phyloP scores from a whole-genome alignment of 225 moss, liverwort and hornwort species.

The Pseudoscleropodium purum region DNA sequence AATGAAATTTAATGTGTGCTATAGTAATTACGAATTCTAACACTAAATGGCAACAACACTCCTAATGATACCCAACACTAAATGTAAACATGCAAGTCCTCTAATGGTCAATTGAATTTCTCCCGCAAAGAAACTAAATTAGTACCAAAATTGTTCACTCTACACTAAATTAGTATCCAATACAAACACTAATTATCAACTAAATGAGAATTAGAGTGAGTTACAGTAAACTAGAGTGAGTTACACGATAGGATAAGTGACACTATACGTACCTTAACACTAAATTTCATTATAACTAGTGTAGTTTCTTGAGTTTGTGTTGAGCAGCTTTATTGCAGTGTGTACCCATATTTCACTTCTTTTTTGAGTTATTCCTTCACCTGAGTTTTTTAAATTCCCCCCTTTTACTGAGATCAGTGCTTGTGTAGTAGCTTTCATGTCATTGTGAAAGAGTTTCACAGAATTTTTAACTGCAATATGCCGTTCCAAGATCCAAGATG shows the following conservation, averaged over 20 bases:
- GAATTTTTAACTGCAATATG: not conserved
- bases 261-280: not conserved
- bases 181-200: not conserved
- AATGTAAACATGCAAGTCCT: not conserved
- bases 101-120: not conserved
- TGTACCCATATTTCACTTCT: not conserved
- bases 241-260: too few species aligned
- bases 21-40: rapidly evolving
- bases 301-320: not conserved
- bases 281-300: not conserved
- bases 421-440: not conserved
- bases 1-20: too few species aligned
- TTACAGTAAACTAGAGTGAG: too few species aligned
- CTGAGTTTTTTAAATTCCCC: not conserved
- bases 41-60: not conserved
- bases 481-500: not conserved
- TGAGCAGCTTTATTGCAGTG: not conserved
- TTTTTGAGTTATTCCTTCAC: not conserved
- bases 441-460: not conserved
- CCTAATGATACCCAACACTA: too few species aligned
- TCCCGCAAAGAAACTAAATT: not conserved
- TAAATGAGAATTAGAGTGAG: not conserved
- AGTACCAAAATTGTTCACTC: too few species aligned
- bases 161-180: not conserved
- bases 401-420: not conserved